These are phyloP conservation scores for Oryza longistaminata DNA, from an alignment of 176 grass and related monocot genomes.

Conservation along the genomic window DNA sequence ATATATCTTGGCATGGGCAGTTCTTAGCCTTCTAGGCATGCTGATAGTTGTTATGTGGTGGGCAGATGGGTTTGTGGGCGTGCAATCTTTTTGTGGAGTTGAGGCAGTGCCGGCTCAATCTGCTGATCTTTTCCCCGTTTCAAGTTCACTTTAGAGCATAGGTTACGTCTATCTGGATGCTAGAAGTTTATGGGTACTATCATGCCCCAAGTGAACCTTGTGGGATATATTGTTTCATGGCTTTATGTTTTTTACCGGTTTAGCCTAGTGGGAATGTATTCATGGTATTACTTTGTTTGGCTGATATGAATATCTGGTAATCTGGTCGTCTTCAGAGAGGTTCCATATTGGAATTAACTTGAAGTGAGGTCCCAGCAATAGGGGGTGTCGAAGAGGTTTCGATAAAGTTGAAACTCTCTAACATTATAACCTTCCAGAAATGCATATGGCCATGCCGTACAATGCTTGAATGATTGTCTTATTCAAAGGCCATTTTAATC, in stretches of 20 bases:
- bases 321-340: neutral
- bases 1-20: conserved; percentile 32
- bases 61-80: conserved; percentile 22
- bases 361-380: conserved; percentile 42
- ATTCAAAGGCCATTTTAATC: conserved; percentile 43
- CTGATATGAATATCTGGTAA: neutral
- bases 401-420: conserved; percentile 29
- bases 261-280: neutral
- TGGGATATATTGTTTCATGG: neutral
- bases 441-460: conserved; percentile 31
- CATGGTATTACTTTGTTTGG: neutral
- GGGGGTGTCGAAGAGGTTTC: too few species aligned
- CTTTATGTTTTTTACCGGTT: neutral
- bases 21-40: conserved; percentile 34
- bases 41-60: conserved; percentile 23
- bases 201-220: conserved; percentile 22
- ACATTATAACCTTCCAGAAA: conserved; percentile 36
- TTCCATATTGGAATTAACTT: neutral
- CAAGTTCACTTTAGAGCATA: conserved; percentile 39
- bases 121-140: conserved; percentile 37
- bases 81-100: conserved; percentile 34
- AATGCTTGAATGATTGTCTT: conserved; percentile 28
- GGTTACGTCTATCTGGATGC: conserved; percentile 36
- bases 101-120: conserved; percentile 26
- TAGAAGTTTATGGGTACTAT: conserved; percentile 31